Conservation (phyloP, 495 filamentous ascomycete genomes). For the Collariella sp. region DNA sequence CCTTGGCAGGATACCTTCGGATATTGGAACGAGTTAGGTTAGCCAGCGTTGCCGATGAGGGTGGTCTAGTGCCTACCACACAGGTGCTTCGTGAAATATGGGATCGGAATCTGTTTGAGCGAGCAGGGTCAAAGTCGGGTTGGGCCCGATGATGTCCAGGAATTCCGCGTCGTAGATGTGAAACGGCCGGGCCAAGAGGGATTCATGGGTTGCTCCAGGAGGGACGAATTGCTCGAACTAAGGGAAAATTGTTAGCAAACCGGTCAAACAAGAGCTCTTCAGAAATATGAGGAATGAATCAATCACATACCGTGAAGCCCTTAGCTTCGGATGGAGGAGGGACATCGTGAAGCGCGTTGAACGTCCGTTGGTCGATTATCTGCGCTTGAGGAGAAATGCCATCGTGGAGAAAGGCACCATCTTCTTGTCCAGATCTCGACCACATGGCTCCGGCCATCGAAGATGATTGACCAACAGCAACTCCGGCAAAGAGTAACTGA, state of each 20-base stretch:
- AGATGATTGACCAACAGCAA: neutral
- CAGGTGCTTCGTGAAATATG: constrained; percentile 44
- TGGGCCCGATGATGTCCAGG: constrained; percentile 33
- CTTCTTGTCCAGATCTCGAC: neutral
- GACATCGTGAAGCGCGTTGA: constrained; percentile 30
- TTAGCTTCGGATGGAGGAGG: constrained; percentile 22
- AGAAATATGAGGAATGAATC: too few relatives aligned
- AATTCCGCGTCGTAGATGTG: constrained; percentile 42
- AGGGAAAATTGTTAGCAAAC: too few relatives aligned
- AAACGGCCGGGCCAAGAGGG: constrained; percentile 33
- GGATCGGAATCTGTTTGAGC: constrained; percentile 33
- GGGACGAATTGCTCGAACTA: constrained; percentile 34
- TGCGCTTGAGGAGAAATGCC: constrained; percentile 34
- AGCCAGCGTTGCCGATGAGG: too few relatives aligned
- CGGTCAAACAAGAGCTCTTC: too few relatives aligned
- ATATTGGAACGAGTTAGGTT: neutral
- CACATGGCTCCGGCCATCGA: neutral
- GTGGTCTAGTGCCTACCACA: too few relatives aligned
- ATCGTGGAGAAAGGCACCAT: neutral
- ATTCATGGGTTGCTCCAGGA: constrained; percentile 25
- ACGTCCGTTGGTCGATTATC: constrained; percentile 35
- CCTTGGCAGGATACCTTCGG: constrained; percentile 33
- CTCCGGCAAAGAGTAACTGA: neutral
- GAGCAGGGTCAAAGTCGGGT: constrained; percentile 38
- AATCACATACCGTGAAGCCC: constrained; percentile 17